Conservation (phyloP, 257 asterid species). For the Phtheirospermum japonicum region DNA sequence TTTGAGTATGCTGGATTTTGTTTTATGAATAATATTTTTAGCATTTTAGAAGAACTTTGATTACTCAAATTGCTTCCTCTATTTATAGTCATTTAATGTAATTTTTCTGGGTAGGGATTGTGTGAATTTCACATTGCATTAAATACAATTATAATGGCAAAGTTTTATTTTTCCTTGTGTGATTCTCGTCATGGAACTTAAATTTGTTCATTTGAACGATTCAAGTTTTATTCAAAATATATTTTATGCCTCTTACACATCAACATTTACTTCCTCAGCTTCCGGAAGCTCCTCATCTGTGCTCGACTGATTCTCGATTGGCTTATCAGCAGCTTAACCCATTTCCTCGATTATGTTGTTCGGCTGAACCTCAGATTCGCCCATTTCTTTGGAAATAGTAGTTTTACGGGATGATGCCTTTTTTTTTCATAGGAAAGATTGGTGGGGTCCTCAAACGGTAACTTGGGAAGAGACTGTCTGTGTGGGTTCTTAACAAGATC, state of each 20-base stretch:
- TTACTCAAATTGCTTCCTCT: too few relatives aligned
- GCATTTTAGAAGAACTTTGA: too few relatives aligned
- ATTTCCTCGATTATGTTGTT: constrained; percentile 30
- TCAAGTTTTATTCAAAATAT: constrained; percentile 24
- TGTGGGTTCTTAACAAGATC: constrained; percentile 57
- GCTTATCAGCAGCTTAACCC: constrained; percentile 26
- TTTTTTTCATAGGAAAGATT: constrained; percentile 49
- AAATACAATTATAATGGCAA: too few relatives aligned
- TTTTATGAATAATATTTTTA: too few relatives aligned
- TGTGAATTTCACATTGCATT: too few relatives aligned
- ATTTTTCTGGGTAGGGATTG: too few relatives aligned
- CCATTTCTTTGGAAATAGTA: constrained; percentile 37
- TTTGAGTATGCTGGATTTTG: too few relatives aligned
- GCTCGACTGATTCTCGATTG: constrained; percentile 24
- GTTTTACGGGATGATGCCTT: constrained; percentile 33
- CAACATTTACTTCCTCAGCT: constrained; percentile 29
- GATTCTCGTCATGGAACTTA: too few relatives aligned
- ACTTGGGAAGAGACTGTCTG: constrained; percentile 80
- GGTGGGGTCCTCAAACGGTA: constrained; percentile 64
- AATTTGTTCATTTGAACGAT: too few relatives aligned
- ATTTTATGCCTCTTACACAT: constrained; percentile 28
- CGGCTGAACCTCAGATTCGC: constrained; percentile 28
- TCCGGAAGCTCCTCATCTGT: constrained; percentile 30
- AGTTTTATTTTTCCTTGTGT: too few relatives aligned
- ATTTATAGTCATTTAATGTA: too few relatives aligned